Evolutionary conservation across 2,329 filamentous ascomycete species (phyloP), one percentile per base, ranked within the genome.

Genomic region (Colletotrichum salicis): DNA sequence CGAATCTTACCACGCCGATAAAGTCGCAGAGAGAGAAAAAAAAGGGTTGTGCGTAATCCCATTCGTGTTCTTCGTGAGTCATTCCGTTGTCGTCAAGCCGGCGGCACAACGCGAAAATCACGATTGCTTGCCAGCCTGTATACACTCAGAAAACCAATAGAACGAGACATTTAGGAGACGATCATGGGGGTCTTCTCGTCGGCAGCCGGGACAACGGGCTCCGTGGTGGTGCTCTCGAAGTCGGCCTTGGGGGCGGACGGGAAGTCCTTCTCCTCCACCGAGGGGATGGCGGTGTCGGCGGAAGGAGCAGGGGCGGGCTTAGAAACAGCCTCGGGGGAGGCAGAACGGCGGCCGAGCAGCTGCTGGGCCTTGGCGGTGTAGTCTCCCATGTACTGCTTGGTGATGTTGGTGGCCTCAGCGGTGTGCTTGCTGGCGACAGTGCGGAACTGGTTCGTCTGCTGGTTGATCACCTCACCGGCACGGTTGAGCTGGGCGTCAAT

Each of bases 311-410:
- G 56, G 41, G 76, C 81, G 37, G 83, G 75, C 76, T 84, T 84
- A 64, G 84, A 76, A 61, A 80, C 78, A 74, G 80, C 76, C 76
- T 84, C 82, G 65, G 85, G 82, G 51, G 85, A 83, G 67, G 82
- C 78, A 22, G 82, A 81, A 73, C 82, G 83, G 76, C 86, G 86
- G 70, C 87, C 86, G 75, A 92, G 85, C 79, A 92, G 84, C 76
- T 88, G 85, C 83, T 92, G 90, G 67, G 91, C 90, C 86, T 92
- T 92, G 79, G 86, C 84, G 33, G 90, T 90, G 81, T 92, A 91
- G 78, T 93, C 90, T 52, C 89, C 90, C 77, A 91, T 86, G 77
- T 92, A 91, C 80, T 91, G 87, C 86, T 92, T 92, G 78, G 90
- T 89, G 52, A 90, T 82, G 77, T 88, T 85, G 61, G 90, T 88